These are phyloP conservation scores for Nymphaea thermarum DNA, from an alignment of 164 flowering plant genomes.

Conservation along the genomic window DNA sequence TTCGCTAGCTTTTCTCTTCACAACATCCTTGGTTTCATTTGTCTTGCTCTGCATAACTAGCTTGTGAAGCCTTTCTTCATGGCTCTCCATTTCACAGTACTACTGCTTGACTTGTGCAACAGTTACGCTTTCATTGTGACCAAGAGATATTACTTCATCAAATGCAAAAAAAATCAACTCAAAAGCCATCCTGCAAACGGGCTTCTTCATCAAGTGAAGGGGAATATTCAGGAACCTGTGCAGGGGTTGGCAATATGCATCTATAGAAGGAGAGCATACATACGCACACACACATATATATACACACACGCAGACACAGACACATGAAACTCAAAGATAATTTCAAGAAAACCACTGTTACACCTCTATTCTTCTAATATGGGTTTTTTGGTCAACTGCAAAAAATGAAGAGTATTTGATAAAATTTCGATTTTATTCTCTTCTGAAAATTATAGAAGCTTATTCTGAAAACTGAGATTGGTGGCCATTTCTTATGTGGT, in stretches of 20 bases:
- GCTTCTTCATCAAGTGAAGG: conserved; percentile 4
- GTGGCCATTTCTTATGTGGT: too few species aligned
- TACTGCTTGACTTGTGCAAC: conserved; percentile 1
- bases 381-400: too few species aligned
- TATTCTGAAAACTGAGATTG: too few species aligned
- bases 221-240: conserved; percentile 2
- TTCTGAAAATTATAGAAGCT: too few species aligned
- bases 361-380: too few species aligned
- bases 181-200: neutral
- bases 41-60: neutral
- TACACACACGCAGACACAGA: too few species aligned
- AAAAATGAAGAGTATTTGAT: too few species aligned
- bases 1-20: conserved; percentile 2
- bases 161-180: conserved; percentile 3
- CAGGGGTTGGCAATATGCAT: neutral
- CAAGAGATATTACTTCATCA: conserved; percentile 7
- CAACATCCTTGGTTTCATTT: neutral
- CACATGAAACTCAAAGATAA: too few species aligned
- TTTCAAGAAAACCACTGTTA: too few species aligned
- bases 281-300: too few species aligned
- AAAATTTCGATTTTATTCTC: too few species aligned
- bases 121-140: conserved; percentile 2
- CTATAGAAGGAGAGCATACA: too few species aligned
- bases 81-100: conserved; percentile 3
- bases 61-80: conserved; percentile 1